Base-by-base conservation (phyloP, 2,329 filamentous ascomycete genomes). In the Penicillium crustosum region DNA sequence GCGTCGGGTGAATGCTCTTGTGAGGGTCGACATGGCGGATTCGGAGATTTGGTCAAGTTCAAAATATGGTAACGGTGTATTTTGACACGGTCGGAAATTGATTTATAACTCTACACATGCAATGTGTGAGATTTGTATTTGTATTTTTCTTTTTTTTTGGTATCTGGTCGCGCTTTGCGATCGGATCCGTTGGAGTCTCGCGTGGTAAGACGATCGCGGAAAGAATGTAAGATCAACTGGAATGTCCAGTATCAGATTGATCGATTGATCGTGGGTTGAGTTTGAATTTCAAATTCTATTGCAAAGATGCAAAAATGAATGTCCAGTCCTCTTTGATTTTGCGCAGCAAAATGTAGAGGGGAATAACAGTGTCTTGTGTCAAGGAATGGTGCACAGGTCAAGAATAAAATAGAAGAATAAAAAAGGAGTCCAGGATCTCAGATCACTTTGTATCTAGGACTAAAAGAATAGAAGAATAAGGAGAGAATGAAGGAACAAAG, bases 1-100 rank as follows among this genome's bases (percentile, higher is more conserved):
- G 69, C 79, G 79, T 69, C 75, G 79, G 58, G 79, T 81, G 59
- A 81, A 79, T 29, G 78, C 79, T 66, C 79, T 72, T 50, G 75
- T 73, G 58, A 78, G 59, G 50, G 69, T 70, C 49, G 75, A 73
- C 74, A 77, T 78, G 59, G 57, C 67, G 62, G 44, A 36, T 44
- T 53, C 47, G 33, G 27, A 52, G 33, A 47, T 31, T 51, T 17
- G 19, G 50, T 58, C 25, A 25, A 31, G n/a, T 45, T 60, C 31
- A 45, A 43, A 27, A 43, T 36, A 31, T 31, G 36, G 42, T 2
- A 35, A 47, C 8, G 13, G 29, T 39, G 42, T 29, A 47, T 57
- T 45, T 29, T n/a, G 42, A 27, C 6, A 9, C 29, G 49, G 38
- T 59, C 57, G 59, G 53, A 44, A 51, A 41, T 50, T 53, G 45